Base-by-base conservation (phyloP, 176 grass and related monocot genomes). In the Triticum dicoccoides region DNA sequence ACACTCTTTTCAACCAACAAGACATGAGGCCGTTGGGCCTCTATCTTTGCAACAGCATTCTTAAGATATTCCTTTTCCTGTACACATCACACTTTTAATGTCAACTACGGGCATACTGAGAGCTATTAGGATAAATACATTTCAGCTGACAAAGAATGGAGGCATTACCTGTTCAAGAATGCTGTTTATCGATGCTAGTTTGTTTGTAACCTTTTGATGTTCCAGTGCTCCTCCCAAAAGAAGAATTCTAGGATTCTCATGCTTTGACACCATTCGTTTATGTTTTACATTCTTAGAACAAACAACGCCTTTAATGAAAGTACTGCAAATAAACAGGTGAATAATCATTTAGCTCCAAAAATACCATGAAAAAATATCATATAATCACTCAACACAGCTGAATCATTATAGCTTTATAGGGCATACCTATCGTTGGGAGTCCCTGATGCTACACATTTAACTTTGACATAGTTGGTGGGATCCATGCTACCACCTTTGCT, bases 241-340 rank as follows among this genome's bases (percentile, higher is more conserved):
- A 88, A 99, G 86, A 83, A 99, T 79, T 78, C 93, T 92, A 84
- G 97, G 97, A 52, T 93, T 96, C 51, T 86, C 91, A 87, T 99
- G 97, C 83, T 92, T 91, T 34, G 97, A 94, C 33, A 96, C 83
- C 97, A 99, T 99, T 12, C 94, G 90, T 91, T 99, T 99, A 86
- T 96, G 97, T 80, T 96, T 99, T 85, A 99, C 92, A 91, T 99
- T 99, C 89, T 99, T 99, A 78, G 94, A 93, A 89, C 97, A 99
- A 84, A 99, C 97, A 77, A 99, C 90, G 39, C 97, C 97, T 76
- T 90, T 99, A 82, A 99, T 84, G 78, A 99, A 94, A 78, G 85
- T 78, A 80, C 97, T 99, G 88, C 47, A 58, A 86, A 59, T 21
- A 59, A 59, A 88, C 34, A 91, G 61, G 93, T 84, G 79, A 87